Conservation (phyloP, 129 eudicot genomes). For the Arctium minus region DNA sequence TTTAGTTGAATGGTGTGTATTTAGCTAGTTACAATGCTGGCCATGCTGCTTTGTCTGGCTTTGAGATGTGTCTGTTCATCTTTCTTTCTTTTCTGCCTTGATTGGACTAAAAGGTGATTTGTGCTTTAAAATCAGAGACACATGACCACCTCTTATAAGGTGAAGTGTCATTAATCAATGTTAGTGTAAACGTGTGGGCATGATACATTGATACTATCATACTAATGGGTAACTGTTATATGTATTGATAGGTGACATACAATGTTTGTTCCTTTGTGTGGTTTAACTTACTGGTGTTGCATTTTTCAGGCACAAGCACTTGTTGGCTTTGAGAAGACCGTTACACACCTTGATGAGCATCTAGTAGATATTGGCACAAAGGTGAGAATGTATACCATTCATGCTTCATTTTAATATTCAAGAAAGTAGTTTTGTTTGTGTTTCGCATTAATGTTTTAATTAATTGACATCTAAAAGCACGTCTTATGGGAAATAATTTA, state of each 20-base stretch:
- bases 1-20: too few species aligned
- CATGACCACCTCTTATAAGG: too few species aligned
- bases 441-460: neutral
- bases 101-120: too few species aligned
- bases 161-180: too few species aligned
- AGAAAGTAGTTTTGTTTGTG: neutral
- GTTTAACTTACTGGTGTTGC: neutral
- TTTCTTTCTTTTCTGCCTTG: too few species aligned
- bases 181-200: too few species aligned
- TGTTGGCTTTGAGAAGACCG: conserved; percentile 85
- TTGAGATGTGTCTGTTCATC: too few species aligned
- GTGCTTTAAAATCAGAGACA: too few species aligned
- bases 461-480: neutral
- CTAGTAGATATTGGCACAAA: conserved; percentile 70
- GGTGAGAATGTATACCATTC: conserved; percentile 29
- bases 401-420: too few species aligned
- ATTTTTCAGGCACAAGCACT: conserved; percentile 80
- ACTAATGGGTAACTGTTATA: neutral
- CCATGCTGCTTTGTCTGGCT: too few species aligned
- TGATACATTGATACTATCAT: neutral
- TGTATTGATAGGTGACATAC: neutral
- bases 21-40: too few species aligned
- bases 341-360: conserved; percentile 89
- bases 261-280: neutral
- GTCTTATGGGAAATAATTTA: too few species aligned